phyloP scores from a whole-genome alignment of 805 yeast genomes.

The Candida berthetii region DNA sequence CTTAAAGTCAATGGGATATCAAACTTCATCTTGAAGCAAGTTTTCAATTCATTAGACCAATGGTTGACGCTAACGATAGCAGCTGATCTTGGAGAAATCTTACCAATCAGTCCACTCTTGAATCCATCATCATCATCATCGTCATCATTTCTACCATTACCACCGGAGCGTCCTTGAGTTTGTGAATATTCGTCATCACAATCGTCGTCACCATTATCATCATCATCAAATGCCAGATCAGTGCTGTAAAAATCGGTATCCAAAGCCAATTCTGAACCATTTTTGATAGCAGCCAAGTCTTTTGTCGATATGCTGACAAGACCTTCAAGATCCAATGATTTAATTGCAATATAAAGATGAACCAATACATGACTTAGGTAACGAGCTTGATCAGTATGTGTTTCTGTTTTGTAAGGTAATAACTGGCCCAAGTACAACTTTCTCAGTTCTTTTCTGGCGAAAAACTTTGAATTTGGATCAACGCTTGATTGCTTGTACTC shows the following conservation, averaged over 20 bases:
- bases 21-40: slow-evolving; percentile 73
- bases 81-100: slow-evolving; percentile 59
- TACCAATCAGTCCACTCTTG: slow-evolving; percentile 44
- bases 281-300: slow-evolving; percentile 47
- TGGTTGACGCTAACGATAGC: slow-evolving; percentile 69
- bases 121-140: slow-evolving; percentile 22
- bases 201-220: slow-evolving; percentile 27
- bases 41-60: slow-evolving; percentile 83
- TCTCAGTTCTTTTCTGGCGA: slow-evolving; percentile 27
- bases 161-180: too few relatives aligned
- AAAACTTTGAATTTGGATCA: slow-evolving; percentile 33
- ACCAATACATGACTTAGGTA: slow-evolving; percentile 77
- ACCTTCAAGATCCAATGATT: slow-evolving; percentile 71
- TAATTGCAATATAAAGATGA: slow-evolving; percentile 72
- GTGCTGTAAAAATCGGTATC: slow-evolving; percentile 45
- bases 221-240: slow-evolving; percentile 29
- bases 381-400: slow-evolving; percentile 58
- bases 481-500: slow-evolving; percentile 21
- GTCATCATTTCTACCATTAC: slow-evolving; percentile 18
- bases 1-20: slow-evolving; percentile 68
- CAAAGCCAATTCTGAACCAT: slow-evolving; percentile 39
- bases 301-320: slow-evolving; percentile 57
- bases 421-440: slow-evolving; percentile 25
- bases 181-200: slow-evolving; percentile 23
- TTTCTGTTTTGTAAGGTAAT: slow-evolving; percentile 74